These are phyloP conservation scores for Aureobasidium sp. DNA, from an alignment of 2,329 filamentous ascomycete species.

Conservation along the genomic window DNA sequence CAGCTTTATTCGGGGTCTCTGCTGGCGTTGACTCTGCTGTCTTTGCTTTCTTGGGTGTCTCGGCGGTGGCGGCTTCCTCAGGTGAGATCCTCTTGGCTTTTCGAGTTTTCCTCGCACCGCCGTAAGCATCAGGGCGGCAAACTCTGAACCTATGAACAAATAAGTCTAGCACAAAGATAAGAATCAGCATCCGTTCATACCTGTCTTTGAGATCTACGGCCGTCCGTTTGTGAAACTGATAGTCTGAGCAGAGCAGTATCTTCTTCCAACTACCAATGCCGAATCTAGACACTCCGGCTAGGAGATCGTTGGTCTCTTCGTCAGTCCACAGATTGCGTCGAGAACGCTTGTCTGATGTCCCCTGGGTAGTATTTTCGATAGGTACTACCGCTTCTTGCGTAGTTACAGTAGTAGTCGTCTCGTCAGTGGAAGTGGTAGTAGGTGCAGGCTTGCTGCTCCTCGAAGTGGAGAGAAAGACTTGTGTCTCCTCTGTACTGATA, in stretches of 20 bases:
- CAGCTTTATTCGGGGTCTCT: neutral
- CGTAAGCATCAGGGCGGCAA: slow-evolving; percentile 44
- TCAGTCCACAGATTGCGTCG: slow-evolving; percentile 50
- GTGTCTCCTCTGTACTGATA: slow-evolving; percentile 42
- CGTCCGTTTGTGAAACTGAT: slow-evolving; percentile 50
- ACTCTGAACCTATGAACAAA: slow-evolving; percentile 37
- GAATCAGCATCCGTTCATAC: slow-evolving; percentile 24
- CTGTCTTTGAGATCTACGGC: slow-evolving; percentile 57
- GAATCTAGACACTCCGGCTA: slow-evolving; percentile 51
- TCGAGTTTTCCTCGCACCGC: slow-evolving; percentile 19
- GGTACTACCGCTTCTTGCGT: neutral
- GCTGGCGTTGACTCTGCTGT: neutral
- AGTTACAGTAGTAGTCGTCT: neutral
- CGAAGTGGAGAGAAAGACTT: slow-evolving; percentile 2
- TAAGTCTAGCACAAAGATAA: slow-evolving; percentile 21
- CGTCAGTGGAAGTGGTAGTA: neutral
- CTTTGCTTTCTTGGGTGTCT: neutral
- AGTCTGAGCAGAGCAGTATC: slow-evolving; percentile 49
- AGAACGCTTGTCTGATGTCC: slow-evolving; percentile 5
- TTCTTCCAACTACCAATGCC: slow-evolving; percentile 59
- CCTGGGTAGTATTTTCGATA: neutral
- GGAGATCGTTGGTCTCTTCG: slow-evolving; percentile 51
- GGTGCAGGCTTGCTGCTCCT: neutral
- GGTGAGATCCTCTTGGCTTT: neutral
- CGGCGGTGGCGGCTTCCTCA: neutral